phyloP scores from a whole-genome alignment of 306 rosid genomes.

The Oxytropis ochrocephala region DNA sequence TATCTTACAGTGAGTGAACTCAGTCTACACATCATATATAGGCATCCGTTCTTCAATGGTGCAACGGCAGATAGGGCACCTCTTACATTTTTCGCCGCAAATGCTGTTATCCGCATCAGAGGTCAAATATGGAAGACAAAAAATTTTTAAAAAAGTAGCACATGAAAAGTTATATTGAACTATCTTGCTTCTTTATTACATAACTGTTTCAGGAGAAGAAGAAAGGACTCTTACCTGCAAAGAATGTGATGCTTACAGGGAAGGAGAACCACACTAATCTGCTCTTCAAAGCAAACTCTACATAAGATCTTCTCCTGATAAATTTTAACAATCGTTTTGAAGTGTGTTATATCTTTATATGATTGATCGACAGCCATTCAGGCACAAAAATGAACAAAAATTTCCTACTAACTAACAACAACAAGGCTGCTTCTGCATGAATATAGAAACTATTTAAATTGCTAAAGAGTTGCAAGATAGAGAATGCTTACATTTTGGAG shows the following conservation, averaged over 20 bases:
- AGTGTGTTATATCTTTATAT: neutral
- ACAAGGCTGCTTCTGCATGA: neutral
- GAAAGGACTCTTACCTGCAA: conserved; percentile 49
- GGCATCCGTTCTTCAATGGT: conserved; percentile 58
- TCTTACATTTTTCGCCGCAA: conserved; percentile 66
- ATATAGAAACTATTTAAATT: neutral
- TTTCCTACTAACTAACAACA: neutral
- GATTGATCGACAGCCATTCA: neutral
- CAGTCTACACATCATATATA: conserved; percentile 51
- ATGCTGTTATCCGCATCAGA: conserved; percentile 42
- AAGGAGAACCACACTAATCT: conserved; percentile 67
- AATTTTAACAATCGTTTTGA: conserved; percentile 21
- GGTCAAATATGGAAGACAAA: neutral
- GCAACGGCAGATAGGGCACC: conserved; percentile 82
- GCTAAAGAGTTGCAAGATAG: neutral
- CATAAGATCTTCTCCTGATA: conserved; percentile 85
- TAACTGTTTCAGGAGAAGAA: neutral
- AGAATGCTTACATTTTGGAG: conserved; percentile 62
- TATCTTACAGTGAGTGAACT: conserved; percentile 19
- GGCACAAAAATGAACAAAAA: conserved; percentile 7
- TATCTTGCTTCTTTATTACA: neutral
- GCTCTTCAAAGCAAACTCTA: conserved; percentile 82
- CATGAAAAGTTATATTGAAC: no score
- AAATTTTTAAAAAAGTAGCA: neutral
- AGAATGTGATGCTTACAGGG: conserved; percentile 86